phyloP scores from a whole-genome alignment of 345 rosid species.

The Eucalyptus marginata region DNA sequence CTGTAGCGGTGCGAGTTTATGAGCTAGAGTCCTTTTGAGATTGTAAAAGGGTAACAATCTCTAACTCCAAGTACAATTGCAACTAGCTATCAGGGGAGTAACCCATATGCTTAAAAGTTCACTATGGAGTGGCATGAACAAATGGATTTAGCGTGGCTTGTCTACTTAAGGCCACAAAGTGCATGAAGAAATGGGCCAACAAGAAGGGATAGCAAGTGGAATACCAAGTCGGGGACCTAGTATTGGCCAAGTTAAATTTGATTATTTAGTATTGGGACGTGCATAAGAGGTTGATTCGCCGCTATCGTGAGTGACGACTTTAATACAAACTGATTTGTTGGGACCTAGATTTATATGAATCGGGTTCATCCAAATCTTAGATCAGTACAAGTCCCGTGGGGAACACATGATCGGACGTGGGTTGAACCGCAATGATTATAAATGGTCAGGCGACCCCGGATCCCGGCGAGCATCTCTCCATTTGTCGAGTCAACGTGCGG shows the following conservation, averaged over 20 bases:
- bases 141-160: rapidly evolving
- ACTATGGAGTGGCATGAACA: background rate
- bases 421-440: background rate
- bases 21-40: background rate
- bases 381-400: background rate
- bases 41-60: background rate
- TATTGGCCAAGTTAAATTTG: background rate
- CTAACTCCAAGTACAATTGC: background rate
- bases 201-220: rapidly evolving
- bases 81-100: background rate
- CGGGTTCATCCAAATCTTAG: background rate
- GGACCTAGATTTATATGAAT: background rate
- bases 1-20: rapidly evolving
- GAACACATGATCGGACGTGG: background rate
- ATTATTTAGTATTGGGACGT: too few species aligned
- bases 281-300: background rate
- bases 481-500: background rate
- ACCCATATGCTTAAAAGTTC: background rate
- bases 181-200: background rate
- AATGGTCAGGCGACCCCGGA: background rate
- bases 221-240: background rate
- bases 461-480: background rate
- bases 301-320: background rate
- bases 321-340: background rate
- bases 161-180: background rate